phyloP scores from a whole-genome alignment of 2,329 filamentous ascomycete species.

The Paracoccidioides lutzii region DNA sequence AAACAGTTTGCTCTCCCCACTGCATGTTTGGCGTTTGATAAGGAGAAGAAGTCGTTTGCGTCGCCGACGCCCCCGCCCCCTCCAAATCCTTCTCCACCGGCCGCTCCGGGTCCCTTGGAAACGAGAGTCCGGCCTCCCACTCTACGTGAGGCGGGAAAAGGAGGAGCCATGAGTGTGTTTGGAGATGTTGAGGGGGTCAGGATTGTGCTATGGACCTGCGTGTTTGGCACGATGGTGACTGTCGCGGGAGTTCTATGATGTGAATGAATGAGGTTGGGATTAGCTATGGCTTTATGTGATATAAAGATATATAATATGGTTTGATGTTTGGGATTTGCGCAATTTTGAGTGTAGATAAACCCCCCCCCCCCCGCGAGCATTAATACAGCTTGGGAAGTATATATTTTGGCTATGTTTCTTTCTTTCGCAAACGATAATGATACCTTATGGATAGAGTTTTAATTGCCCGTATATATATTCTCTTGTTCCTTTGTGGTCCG shows the following conservation, averaged over 20 bases:
- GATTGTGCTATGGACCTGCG: not conserved
- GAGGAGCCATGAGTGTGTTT: not conserved
- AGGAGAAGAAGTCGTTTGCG: slow-evolving; percentile 6
- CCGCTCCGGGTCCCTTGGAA: not conserved
- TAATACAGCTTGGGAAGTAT: too few species aligned
- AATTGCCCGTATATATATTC: too few species aligned
- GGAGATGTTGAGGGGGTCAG: not conserved
- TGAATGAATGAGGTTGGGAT: not conserved
- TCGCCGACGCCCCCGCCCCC: not conserved
- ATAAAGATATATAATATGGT: too few species aligned
- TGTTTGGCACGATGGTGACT: not conserved
- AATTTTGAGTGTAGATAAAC: too few species aligned
- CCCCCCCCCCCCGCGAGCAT: too few species aligned
- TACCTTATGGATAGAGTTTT: too few species aligned
- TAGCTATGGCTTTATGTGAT: not conserved
- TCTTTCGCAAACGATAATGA: too few species aligned
- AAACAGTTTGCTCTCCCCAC: slow-evolving; percentile 11
- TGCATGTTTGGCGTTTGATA: slow-evolving; percentile 13
- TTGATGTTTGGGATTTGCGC: too few species aligned
- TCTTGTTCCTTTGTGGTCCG: too few species aligned
- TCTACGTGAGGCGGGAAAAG: not conserved
- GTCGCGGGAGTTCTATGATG: not conserved
- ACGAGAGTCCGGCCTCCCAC: not conserved
- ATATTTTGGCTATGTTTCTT: too few species aligned
- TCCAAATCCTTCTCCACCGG: not conserved